Evolutionary conservation across 257 asterid species (phyloP).

Genomic region (Rauvolfia tetraphylla): DNA sequence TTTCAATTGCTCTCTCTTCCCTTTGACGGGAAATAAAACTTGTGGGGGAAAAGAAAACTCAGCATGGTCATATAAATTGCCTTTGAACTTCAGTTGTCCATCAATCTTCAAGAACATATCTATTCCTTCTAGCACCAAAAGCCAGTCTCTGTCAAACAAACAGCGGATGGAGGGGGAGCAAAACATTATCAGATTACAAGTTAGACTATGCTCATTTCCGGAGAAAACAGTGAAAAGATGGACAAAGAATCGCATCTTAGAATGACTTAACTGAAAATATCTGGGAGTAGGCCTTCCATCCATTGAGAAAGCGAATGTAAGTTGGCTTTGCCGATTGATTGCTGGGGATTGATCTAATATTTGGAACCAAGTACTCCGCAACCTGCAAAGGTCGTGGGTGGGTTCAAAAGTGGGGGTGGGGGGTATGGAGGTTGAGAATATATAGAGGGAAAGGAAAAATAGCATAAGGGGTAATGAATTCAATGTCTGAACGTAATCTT

Average conservation of each 20-base stretch:
- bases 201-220: too few species aligned
- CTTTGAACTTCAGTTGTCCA: not conserved
- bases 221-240: not conserved
- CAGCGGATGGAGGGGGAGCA: not conserved
- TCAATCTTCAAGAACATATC: slow-evolving; percentile 69
- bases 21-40: not conserved
- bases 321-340: slow-evolving; percentile 78
- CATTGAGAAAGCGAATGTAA: slow-evolving; percentile 90
- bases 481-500: slow-evolving; percentile 16
- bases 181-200: not conserved
- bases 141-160: slow-evolving; percentile 62
- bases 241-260: not conserved
- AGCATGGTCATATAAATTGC: not conserved
- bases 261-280: slow-evolving; percentile 71
- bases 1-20: not conserved
- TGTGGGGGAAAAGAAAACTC: too few species aligned
- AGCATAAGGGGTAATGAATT: not conserved
- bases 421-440: not conserved
- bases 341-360: slow-evolving; percentile 66
- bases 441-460: too few species aligned
- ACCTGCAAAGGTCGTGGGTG: slow-evolving; percentile 44
- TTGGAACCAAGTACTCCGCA: slow-evolving; percentile 80
- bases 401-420: not conserved
- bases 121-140: slow-evolving; percentile 85
- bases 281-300: slow-evolving; percentile 90